Evolutionary conservation across 768 basidiomycete species (phyloP).

Genomic region (Mycena indigotica): DNA sequence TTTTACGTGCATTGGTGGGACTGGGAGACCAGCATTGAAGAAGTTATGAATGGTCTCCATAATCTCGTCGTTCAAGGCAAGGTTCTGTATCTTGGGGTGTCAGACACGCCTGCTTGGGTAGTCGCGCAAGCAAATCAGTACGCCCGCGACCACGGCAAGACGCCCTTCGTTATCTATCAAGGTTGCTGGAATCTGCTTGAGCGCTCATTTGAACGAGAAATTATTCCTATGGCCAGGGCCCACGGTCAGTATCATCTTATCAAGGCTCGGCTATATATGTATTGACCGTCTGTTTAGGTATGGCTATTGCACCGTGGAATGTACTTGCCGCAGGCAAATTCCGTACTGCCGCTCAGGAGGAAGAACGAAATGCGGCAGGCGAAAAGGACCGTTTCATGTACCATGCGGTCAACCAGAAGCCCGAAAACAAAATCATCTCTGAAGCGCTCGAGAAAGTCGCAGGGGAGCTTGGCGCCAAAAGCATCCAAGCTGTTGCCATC

Average conservation of each 20-base stretch:
- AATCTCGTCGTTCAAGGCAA: conserved; percentile 45
- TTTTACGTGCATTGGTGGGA: conserved; percentile 60
- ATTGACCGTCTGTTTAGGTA: conserved; percentile 8
- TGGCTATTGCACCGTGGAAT: conserved; percentile 40
- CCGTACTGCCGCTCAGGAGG: conserved; percentile 28
- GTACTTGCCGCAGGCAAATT: conserved; percentile 29
- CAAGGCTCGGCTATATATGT: background rate
- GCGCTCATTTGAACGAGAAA: conserved; percentile 46
- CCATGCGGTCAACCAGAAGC: conserved; percentile 23
- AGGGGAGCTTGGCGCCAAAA: conserved; percentile 34
- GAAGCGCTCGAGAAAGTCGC: conserved; percentile 40
- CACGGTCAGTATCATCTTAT: background rate
- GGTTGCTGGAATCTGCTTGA: conserved; percentile 35
- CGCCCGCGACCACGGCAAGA: conserved; percentile 39
- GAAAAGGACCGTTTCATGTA: conserved; percentile 28
- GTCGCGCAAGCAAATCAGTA: conserved; percentile 42
- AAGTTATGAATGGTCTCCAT: conserved; percentile 48
- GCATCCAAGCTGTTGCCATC: conserved; percentile 41
- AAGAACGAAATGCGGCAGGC: conserved; percentile 20
- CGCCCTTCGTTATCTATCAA: conserved; percentile 49
- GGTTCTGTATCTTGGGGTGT: conserved; percentile 40
- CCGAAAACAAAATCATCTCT: conserved; percentile 38
- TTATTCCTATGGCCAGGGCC: conserved; percentile 36
- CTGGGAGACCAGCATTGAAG: too few relatives aligned
- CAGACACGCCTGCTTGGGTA: conserved; percentile 39